Evolutionary conservation across 495 filamentous ascomycete species (phyloP).

Genomic region (Podospora tetraspora): DNA sequence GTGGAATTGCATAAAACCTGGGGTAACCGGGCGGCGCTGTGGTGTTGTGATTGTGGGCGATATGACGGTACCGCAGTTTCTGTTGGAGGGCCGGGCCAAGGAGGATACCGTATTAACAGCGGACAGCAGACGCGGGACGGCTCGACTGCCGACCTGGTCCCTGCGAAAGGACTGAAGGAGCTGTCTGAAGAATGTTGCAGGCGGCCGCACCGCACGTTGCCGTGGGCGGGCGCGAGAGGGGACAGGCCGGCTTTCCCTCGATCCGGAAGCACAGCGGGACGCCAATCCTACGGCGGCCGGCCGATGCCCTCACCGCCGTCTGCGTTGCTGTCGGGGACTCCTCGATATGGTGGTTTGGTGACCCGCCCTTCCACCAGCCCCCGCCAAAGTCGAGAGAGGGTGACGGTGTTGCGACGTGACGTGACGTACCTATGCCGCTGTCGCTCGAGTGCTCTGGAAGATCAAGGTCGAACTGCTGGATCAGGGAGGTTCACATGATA

Average conservation of each 20-base stretch:
- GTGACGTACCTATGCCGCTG: neutral
- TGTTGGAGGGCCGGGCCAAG: neutral
- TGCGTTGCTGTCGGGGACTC: conserved; percentile 1
- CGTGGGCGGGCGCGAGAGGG: neutral
- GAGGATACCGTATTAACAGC: neutral
- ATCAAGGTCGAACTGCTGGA: neutral
- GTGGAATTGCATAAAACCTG: conserved; percentile 16
- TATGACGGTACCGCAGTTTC: neutral
- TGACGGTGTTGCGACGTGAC: conserved; percentile 3
- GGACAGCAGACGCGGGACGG: conserved; percentile 23
- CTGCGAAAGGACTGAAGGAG: neutral
- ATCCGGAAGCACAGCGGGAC: conserved; percentile 3
- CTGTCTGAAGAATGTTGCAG: conserved; percentile 1
- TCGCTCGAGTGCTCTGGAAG: neutral
- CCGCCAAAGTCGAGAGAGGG: neutral
- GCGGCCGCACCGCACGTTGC: neutral
- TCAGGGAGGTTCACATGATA: conserved; percentile 18
- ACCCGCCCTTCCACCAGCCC: neutral
- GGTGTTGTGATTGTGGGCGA: neutral
- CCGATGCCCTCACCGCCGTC: conserved; percentile 2
- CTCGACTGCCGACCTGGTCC: conserved; percentile 20
- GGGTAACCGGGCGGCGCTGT: conserved; percentile 6
- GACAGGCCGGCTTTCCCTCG: neutral
- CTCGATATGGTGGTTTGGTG: neutral
- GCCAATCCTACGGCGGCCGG: neutral